Evolutionary conservation across 805 yeast genomes (phyloP).

Genomic region (Hanseniaspora singularis): DNA sequence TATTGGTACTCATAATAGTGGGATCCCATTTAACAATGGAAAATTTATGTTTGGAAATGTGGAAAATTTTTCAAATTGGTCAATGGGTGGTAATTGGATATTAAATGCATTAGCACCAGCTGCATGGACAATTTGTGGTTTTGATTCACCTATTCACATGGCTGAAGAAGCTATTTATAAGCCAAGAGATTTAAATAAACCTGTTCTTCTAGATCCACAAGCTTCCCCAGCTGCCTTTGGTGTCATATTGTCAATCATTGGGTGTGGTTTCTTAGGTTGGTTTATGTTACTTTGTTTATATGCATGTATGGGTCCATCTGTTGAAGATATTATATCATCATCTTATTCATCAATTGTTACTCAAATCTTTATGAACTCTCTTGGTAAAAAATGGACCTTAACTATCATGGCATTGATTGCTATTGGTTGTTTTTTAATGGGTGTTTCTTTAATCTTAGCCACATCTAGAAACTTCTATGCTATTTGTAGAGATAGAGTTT

Average conservation of each 20-base stretch:
- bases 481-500: conserved; percentile 66
- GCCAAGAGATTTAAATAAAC: conserved; percentile 27
- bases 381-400: conserved; percentile 54
- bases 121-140: conserved; percentile 64
- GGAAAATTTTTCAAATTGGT: conserved; percentile 41
- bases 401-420: conserved; percentile 51
- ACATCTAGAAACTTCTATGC: conserved; percentile 61
- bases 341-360: conserved; percentile 51
- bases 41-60: conserved; percentile 43
- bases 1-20: conserved; percentile 34
- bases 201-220: conserved; percentile 14
- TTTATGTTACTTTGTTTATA: conserved; percentile 40
- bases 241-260: conserved; percentile 43
- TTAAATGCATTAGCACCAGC: conserved; percentile 48
- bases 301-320: conserved; percentile 40
- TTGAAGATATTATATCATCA: conserved; percentile 31
- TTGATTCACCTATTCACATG: conserved; percentile 61
- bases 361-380: conserved; percentile 46
- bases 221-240: conserved; percentile 46
- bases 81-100: conserved; percentile 44
- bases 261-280: conserved; percentile 49
- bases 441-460: conserved; percentile 46
- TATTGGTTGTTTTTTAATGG: conserved; percentile 54
- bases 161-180: conserved; percentile 59
- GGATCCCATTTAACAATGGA: conserved; percentile 36